phyloP scores from a whole-genome alignment of 1,284 basidiomycete genomes.

The Cutaneotrichosporon cyanovorans region DNA sequence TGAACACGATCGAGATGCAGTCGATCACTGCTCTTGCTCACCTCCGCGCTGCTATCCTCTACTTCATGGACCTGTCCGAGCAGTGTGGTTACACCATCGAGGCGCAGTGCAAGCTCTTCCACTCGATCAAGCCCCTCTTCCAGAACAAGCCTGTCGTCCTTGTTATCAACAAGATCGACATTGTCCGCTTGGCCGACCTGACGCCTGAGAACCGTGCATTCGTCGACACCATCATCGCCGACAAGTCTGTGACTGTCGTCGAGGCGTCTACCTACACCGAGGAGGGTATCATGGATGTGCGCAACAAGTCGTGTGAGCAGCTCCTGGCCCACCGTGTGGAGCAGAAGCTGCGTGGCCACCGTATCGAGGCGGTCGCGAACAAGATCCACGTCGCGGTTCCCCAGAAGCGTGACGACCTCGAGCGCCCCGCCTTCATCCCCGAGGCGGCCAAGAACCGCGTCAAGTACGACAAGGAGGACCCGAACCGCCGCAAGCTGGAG shows the following conservation, averaged over 20 bases:
- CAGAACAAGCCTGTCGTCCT: slow-evolving; percentile 81
- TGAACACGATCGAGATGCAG: slow-evolving; percentile 99
- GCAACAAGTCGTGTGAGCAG: slow-evolving; percentile 85
- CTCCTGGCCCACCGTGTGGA: slow-evolving; percentile 89
- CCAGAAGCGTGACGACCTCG: slow-evolving; percentile 74
- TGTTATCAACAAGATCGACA: slow-evolving; percentile 94
- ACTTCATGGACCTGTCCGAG: slow-evolving; percentile 95
- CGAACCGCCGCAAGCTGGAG: slow-evolving; percentile 61
- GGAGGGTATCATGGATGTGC: slow-evolving; percentile 90
- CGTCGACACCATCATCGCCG: slow-evolving; percentile 74
- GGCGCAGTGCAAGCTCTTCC: slow-evolving; percentile 92
- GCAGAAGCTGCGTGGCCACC: slow-evolving; percentile 82
- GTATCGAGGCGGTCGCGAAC: slow-evolving; percentile 84
- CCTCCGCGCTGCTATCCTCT: slow-evolving; percentile 80
- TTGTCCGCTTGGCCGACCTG: slow-evolving; percentile 74
- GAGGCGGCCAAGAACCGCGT: slow-evolving; percentile 63
- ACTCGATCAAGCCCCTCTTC: slow-evolving; percentile 95
- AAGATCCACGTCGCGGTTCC: slow-evolving; percentile 89
- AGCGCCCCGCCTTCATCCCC: slow-evolving; percentile 77
- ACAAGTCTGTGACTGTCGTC: slow-evolving; percentile 62
- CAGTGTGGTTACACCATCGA: slow-evolving; percentile 93
- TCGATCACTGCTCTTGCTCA: slow-evolving; percentile 93
- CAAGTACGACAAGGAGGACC: slow-evolving; percentile 81
- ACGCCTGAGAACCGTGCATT: slow-evolving; percentile 62
- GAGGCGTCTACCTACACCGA: slow-evolving; percentile 88